Conservation (phyloP, 148 eudicot species). For the Hydrangea macrophylla region DNA sequence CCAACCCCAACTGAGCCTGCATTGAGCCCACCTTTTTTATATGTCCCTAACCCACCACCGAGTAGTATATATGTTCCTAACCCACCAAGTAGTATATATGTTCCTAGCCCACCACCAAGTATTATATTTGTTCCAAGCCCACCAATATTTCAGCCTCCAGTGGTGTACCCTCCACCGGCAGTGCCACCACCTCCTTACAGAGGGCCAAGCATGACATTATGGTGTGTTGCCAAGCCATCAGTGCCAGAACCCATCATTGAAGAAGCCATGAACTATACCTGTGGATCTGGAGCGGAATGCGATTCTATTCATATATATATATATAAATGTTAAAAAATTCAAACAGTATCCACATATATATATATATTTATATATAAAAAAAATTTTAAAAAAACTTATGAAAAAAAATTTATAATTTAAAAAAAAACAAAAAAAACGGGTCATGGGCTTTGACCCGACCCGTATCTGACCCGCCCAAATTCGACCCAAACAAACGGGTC, state of each 20-base stretch:
- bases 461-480: too few species aligned
- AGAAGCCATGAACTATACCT: slow-evolving; percentile 58
- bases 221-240: slow-evolving; percentile 58
- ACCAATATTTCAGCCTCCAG: slow-evolving; percentile 40
- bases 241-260: slow-evolving; percentile 53
- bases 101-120: slow-evolving; percentile 47
- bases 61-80: too few species aligned
- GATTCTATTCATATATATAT: slow-evolving; percentile 31
- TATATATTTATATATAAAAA: too few species aligned
- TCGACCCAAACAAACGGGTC: too few species aligned
- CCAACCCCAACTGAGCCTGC: slow-evolving; percentile 21
- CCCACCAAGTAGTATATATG: slow-evolving; percentile 19
- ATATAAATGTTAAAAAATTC: too few species aligned
- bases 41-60: slow-evolving; percentile 13
- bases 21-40: too few species aligned
- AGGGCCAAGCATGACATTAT: slow-evolving; percentile 23
- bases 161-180: slow-evolving; percentile 41
- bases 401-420: too few species aligned
- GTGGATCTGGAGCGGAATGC: slow-evolving; percentile 54
- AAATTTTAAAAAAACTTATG: too few species aligned
- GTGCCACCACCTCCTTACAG: slow-evolving; percentile 38
- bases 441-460: too few species aligned
- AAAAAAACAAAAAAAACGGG: too few species aligned
- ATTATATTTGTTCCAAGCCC: slow-evolving; percentile 37
- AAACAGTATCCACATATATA: too few species aligned